Conservation (phyloP, 495 filamentous ascomycete species). For the Chaetomium fimeti region DNA sequence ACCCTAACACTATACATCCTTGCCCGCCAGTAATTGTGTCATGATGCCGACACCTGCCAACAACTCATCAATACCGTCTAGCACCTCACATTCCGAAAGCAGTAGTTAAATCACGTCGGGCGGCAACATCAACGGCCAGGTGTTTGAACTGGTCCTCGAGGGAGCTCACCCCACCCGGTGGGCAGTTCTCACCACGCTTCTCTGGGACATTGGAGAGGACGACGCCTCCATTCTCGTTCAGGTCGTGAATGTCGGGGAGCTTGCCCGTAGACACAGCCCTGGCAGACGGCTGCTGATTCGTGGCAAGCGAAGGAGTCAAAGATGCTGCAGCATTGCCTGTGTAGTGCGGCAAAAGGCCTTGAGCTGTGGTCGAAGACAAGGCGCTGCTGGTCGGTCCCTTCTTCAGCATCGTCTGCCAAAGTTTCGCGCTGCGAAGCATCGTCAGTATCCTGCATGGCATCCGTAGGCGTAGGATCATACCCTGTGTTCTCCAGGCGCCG, state of each 20-base stretch:
- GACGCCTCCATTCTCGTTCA: conserved; percentile 25
- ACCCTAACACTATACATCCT: conserved; percentile 15
- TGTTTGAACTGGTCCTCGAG: conserved; percentile 36
- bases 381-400: conserved; percentile 45
- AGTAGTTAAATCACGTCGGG: conserved; percentile 18
- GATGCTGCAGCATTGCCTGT: conserved; percentile 45
- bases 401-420: conserved; percentile 48
- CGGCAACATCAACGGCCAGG: conserved; percentile 24
- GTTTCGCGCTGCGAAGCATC: conserved; percentile 27
- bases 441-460: conserved; percentile 10
- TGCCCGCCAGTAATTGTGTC: conserved; percentile 6
- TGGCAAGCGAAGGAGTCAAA: conserved; percentile 41
- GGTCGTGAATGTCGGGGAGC: conserved; percentile 28
- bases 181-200: conserved; percentile 46
- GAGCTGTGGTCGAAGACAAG: conserved; percentile 48
- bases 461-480: conserved; percentile 19
- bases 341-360: conserved; percentile 49
- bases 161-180: conserved; percentile 32
- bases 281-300: conserved; percentile 27
- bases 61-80: not conserved
- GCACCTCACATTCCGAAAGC: conserved; percentile 20
- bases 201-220: conserved; percentile 30
- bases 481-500: conserved; percentile 29
- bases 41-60: conserved; percentile 5
- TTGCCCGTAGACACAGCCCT: conserved; percentile 30